These are phyloP conservation scores for Gaeumannomyces tritici DNA, from an alignment of 2,329 filamentous ascomycete genomes.

Conservation along the genomic window DNA sequence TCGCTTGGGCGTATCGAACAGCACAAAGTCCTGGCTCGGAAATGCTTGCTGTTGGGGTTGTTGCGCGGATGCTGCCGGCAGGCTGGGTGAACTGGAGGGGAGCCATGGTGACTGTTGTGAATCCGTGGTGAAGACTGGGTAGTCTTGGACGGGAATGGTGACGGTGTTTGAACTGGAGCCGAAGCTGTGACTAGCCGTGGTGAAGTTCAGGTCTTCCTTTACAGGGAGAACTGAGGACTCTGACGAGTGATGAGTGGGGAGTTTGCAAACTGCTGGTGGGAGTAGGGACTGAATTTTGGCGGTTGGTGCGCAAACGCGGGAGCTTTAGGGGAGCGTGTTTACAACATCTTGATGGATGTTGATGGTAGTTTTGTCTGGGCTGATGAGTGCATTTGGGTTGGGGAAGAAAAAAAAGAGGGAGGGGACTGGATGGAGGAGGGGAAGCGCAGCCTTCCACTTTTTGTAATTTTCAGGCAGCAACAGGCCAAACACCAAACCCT, in stretches of 20 bases:
- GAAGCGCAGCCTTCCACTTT: constrained; percentile 21
- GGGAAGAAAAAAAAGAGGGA: constrained; percentile 21
- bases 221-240: constrained; percentile 39
- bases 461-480: constrained; percentile 41
- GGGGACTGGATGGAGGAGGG: constrained; percentile 16
- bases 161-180: constrained; percentile 49
- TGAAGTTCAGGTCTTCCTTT: constrained; percentile 59
- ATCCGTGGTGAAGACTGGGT: constrained; percentile 76
- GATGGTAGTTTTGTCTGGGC: constrained; percentile 19
- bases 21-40: constrained; percentile 61
- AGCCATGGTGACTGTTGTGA: constrained; percentile 67
- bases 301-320: constrained; percentile 21
- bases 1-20: constrained; percentile 52
- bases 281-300: constrained; percentile 45
- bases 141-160: constrained; percentile 57
- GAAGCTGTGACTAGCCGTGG: constrained; percentile 47
- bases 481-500: constrained; percentile 6
- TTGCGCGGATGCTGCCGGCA: constrained; percentile 53
- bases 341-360: constrained; percentile 47
- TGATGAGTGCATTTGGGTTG: constrained; percentile 22
- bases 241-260: constrained; percentile 35
- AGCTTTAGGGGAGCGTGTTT: constrained; percentile 30
- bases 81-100: constrained; percentile 57
- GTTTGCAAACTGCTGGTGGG: constrained; percentile 18
- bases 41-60: constrained; percentile 40